Percentiles rank a stretch among this genome's conserved stretches.
phyloP scores from a whole-genome alignment of 1,139 yeast genomes.

The Eremothecium coryli region DNA sequence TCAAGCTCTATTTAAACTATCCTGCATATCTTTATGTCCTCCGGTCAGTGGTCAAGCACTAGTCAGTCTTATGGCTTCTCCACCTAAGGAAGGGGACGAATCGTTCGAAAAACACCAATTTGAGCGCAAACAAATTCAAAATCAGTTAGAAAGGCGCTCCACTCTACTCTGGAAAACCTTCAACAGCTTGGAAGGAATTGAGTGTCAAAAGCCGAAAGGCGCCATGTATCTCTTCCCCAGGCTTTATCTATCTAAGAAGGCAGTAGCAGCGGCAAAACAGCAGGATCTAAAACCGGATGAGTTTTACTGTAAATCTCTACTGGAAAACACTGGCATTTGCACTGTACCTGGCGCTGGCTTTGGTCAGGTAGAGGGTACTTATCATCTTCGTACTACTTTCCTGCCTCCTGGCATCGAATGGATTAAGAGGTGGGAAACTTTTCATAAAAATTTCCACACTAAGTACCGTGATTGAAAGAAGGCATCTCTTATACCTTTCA shows the following conservation, averaged over 20 bases:
- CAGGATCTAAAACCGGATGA: constrained; percentile 63
- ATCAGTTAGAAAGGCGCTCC: constrained; percentile 58
- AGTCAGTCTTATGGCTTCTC: constrained; percentile 87
- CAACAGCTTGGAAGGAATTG: constrained; percentile 63
- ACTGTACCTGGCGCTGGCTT: constrained; percentile 97
- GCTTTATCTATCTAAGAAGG: constrained; percentile 53
- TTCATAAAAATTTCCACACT: constrained; percentile 63
- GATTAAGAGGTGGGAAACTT: constrained; percentile 64
- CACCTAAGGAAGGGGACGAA: constrained; percentile 69
- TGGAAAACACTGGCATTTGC: constrained; percentile 90
- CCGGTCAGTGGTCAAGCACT: constrained; percentile 91
- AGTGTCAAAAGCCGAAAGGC: constrained; percentile 85
- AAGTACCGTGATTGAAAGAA: constrained; percentile 36
- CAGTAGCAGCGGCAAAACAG: constrained; percentile 51
- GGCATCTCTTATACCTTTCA: background rate
- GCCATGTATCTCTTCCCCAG: constrained; percentile 96
- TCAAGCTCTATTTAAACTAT: constrained; percentile 68
- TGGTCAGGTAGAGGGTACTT: constrained; percentile 83
- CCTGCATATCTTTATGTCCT: constrained; percentile 85
- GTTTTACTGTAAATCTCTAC: constrained; percentile 71
- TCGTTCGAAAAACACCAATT: constrained; percentile 58
- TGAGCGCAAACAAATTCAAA: constrained; percentile 55
- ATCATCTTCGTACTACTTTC: constrained; percentile 90
- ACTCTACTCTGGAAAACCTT: constrained; percentile 59
- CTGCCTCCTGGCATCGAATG: constrained; percentile 91